Conservation (phyloP, 176 grass and related monocot species). For the Melocanna baccifera region DNA sequence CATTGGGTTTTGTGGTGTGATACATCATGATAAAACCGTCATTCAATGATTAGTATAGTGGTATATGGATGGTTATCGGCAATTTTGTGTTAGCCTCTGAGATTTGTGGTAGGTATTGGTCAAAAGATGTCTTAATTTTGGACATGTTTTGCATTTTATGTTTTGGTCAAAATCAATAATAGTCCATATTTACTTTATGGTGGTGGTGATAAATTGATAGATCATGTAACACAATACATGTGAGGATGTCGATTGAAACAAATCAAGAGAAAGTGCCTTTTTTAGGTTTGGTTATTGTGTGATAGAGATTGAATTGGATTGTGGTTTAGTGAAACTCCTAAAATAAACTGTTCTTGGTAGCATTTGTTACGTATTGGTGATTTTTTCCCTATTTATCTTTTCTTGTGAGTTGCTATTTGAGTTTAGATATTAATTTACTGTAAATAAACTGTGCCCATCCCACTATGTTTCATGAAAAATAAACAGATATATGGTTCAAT, state of each 20-base stretch:
- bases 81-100: background rate
- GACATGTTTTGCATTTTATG: background rate
- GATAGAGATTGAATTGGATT: background rate
- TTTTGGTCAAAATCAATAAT: slow-evolving; percentile 7
- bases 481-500: background rate
- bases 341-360: background rate
- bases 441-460: background rate
- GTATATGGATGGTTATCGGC: background rate
- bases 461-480: background rate
- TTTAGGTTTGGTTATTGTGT: background rate
- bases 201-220: background rate
- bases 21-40: background rate
- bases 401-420: background rate
- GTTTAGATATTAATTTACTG: background rate
- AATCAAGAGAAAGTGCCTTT: background rate
- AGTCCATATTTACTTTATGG: background rate
- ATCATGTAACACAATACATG: background rate
- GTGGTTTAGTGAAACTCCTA: slow-evolving; percentile 5
- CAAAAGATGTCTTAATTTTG: background rate
- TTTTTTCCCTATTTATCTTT: background rate
- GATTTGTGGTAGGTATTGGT: slow-evolving; percentile 1
- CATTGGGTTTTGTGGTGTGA: background rate
- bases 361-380: background rate
- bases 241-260: background rate
- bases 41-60: background rate